phyloP scores from a whole-genome alignment of 306 rosid species.

The Fagus sylvatica region DNA sequence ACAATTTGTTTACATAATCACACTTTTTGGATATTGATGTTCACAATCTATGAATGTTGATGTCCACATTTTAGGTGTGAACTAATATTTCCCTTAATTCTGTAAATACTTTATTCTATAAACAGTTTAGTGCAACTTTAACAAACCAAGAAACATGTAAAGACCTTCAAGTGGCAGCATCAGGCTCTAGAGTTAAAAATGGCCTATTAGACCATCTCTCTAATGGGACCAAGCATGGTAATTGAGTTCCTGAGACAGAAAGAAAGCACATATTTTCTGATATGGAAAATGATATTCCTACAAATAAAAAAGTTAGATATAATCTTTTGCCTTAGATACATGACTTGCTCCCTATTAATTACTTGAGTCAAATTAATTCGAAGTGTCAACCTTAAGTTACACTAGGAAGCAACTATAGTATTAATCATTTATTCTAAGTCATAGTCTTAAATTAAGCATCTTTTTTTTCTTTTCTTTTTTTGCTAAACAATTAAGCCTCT shows the following conservation, averaged over 20 bases:
- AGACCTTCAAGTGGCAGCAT: slow-evolving; percentile 36
- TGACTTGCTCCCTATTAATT: too few species aligned
- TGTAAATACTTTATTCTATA: slow-evolving; percentile 9
- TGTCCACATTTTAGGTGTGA: too few species aligned
- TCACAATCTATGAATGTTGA: too few species aligned
- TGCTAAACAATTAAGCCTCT: too few species aligned
- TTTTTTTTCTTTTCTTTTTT: too few species aligned
- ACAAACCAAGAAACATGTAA: slow-evolving; percentile 42
- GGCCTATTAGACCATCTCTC: slow-evolving; percentile 28
- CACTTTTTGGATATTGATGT: too few species aligned
- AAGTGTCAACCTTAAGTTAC: too few species aligned
- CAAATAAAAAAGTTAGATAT: background rate
- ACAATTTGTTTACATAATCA: too few species aligned
- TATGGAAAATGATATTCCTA: background rate
- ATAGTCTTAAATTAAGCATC: too few species aligned
- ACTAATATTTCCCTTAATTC: slow-evolving; percentile 3
- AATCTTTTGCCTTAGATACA: background rate
- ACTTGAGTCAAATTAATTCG: too few species aligned
- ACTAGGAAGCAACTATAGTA: too few species aligned
- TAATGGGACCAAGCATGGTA: slow-evolving; percentile 17
- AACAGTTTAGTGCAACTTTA: slow-evolving; percentile 33
- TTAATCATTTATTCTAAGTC: too few species aligned
- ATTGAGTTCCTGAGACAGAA: background rate
- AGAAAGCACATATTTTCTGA: background rate
- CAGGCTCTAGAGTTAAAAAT: slow-evolving; percentile 3